Percentiles rank a stretch among this genome's conserved stretches.
These are phyloP conservation scores for Thoreauomyces humboldtii DNA, from an alignment of 192 early-diverging fungal species.

Conservation along the genomic window DNA sequence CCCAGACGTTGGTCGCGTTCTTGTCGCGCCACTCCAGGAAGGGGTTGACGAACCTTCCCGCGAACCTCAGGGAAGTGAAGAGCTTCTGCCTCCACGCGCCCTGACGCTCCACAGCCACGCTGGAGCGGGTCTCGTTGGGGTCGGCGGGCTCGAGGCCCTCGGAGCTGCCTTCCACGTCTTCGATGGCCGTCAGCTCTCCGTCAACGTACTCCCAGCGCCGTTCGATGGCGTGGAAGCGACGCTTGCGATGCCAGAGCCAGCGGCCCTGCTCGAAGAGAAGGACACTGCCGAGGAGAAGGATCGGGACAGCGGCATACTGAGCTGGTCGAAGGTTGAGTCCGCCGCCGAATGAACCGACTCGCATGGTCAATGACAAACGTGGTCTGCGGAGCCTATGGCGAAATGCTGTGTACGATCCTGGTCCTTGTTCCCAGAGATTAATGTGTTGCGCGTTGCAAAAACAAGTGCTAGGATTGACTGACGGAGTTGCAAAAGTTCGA, in stretches of 20 bases:
- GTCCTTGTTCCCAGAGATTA: too few species aligned
- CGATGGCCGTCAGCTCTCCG: slow-evolving; percentile 11
- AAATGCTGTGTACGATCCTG: too few species aligned
- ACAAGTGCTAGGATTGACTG: too few species aligned
- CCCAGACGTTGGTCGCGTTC: slow-evolving; percentile 39
- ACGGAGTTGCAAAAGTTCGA: too few species aligned
- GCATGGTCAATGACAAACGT: too few species aligned
- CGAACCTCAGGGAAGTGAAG: slow-evolving; percentile 34
- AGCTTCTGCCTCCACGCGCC: slow-evolving; percentile 26
- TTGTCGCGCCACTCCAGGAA: slow-evolving; percentile 55
- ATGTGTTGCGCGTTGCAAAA: too few species aligned
- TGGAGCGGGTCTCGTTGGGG: slow-evolving; percentile 13
- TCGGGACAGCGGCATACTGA: not conserved
- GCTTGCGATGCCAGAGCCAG: slow-evolving; percentile 30
- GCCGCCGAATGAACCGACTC: too few species aligned
- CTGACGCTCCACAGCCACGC: slow-evolving; percentile 7
- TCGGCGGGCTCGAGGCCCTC: slow-evolving; percentile 19
- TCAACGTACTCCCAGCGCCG: slow-evolving; percentile 27
- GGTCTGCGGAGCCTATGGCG: too few species aligned
- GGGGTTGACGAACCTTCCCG: slow-evolving; percentile 58
- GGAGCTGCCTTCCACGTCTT: slow-evolving; percentile 10
- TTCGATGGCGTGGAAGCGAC: slow-evolving; percentile 17
- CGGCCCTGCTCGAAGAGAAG: slow-evolving; percentile 31
- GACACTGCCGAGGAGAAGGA: slow-evolving; percentile 10
- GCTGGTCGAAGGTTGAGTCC: slow-evolving; percentile 3